phyloP scores from a whole-genome alignment of 1,284 basidiomycete genomes.

The Cutaneotrichosporon cutaneum region DNA sequence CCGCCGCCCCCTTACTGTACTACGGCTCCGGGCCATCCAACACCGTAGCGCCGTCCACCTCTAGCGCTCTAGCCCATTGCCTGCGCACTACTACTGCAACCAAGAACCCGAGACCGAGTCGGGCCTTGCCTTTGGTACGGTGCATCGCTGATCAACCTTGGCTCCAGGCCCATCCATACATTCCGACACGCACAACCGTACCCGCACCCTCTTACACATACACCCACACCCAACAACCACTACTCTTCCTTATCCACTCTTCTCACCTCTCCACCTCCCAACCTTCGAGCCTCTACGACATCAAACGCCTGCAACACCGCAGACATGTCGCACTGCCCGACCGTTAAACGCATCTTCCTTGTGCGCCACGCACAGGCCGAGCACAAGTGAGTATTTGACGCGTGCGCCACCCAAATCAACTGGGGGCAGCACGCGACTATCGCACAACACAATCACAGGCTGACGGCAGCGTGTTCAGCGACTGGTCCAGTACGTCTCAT shows the following conservation, averaged over 20 bases:
- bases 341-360: slow-evolving; percentile 44
- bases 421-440: background rate
- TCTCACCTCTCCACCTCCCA: background rate
- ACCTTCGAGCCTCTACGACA: background rate
- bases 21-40: background rate
- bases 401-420: background rate
- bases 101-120: no score
- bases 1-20: background rate
- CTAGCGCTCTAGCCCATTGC: no score
- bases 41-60: no score
- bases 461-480: slow-evolving; percentile 42
- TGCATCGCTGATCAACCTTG: background rate
- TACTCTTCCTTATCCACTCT: background rate
- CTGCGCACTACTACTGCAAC: no score
- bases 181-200: background rate
- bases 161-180: background rate
- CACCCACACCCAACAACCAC: background rate
- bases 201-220: background rate
- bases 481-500: slow-evolving; percentile 45
- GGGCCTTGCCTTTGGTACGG: no score
- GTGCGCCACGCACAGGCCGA: slow-evolving; percentile 52
- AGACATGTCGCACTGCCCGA: slow-evolving; percentile 10
- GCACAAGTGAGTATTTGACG: slow-evolving; percentile 43
- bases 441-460: background rate
- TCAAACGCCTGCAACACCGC: slow-evolving; percentile 10